Evolutionary conservation across 805 yeast genomes (phyloP).

Genomic region (Nakazawaea pomicola): DNA sequence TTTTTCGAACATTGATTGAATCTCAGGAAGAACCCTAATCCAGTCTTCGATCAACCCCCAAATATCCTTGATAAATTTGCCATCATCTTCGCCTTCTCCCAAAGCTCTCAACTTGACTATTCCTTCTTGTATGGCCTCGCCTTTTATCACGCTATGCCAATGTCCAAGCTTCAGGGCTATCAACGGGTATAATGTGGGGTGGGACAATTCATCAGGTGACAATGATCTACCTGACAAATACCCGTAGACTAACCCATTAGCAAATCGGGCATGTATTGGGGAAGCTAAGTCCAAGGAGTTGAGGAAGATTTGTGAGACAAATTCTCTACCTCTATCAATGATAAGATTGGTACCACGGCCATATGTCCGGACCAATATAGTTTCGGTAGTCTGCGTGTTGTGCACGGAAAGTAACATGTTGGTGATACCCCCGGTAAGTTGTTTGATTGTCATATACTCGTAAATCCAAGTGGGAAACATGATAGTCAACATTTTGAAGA

Average conservation of each 20-base stretch:
- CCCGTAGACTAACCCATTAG: constrained; percentile 71
- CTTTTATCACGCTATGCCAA: constrained; percentile 55
- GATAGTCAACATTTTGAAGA: constrained; percentile 30
- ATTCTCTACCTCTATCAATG: constrained; percentile 71
- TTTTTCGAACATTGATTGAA: constrained; percentile 31
- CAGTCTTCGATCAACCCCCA: constrained; percentile 62
- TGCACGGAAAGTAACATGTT: constrained; percentile 51
- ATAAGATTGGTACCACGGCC: constrained; percentile 70
- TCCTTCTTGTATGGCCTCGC: constrained; percentile 42
- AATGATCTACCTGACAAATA: constrained; percentile 61
- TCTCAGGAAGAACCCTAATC: constrained; percentile 57
- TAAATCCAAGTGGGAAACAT: constrained; percentile 29
- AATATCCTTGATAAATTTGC: constrained; percentile 35
- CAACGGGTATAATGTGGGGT: constrained; percentile 42
- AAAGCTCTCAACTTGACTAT: constrained; percentile 32
- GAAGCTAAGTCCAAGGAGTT: constrained; percentile 63
- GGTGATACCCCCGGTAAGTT: constrained; percentile 60
- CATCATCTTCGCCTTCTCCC: constrained; percentile 16
- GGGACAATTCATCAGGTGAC: constrained; percentile 46
- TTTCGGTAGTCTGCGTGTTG: constrained; percentile 25
- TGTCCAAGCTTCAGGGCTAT: constrained; percentile 66
- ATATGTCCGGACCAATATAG: constrained; percentile 60
- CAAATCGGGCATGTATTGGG: constrained; percentile 58
- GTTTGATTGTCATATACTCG: constrained; percentile 31
- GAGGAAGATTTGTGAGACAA: constrained; percentile 61